Evolutionary conservation across 2,329 filamentous ascomycete species (phyloP), one percentile per base, ranked within the genome.

Genomic region (Epichloe sp.): DNA sequence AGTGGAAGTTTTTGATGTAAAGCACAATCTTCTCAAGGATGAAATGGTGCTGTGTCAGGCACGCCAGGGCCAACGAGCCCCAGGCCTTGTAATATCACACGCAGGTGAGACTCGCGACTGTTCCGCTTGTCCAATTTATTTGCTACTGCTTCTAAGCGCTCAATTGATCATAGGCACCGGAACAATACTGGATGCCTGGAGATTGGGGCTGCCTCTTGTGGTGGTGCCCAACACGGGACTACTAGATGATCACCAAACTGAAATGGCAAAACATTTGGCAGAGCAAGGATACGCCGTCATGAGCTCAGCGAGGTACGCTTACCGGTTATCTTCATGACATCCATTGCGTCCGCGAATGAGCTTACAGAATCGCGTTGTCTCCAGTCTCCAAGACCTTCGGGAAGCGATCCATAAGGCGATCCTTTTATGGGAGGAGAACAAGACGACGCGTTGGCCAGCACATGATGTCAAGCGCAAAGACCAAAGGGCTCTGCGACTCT

Each of bases 161-260:
- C 4, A 11, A 11, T 34, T 31, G 26, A 21, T 17, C 10, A 7
- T 48, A 95, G 90, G 91, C 15, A 90, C 91, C 12, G 93, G 93
- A 8, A 89, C 88, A 3, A 89, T 97, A 31, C 75, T 97, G 0
- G 88, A 90, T 63, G 88, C 83, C 0, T 78, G 94, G 55, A 80
- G 86, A 43, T 71, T 86, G 49, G 78, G 80, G 14, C 72, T 89
- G 0, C 83, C 87, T 3, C 71, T 97, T n/a, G 77, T 98, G 47
- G 88, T 95, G 1, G 89, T 98, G 2, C 86, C 91, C 2, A 98
- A 98, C 65, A 76, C 81, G 2, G 73, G 74, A 6, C 77, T 98
- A 0, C 77, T 95, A 59, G 83, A 94, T 62, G 91, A 98, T 60
- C 93, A 98, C 63, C 93, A 98, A 67, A 77, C 81, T 19, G 88